Base-by-base conservation (phyloP, 106 monocot species). In the Narthecium ossifragum region DNA sequence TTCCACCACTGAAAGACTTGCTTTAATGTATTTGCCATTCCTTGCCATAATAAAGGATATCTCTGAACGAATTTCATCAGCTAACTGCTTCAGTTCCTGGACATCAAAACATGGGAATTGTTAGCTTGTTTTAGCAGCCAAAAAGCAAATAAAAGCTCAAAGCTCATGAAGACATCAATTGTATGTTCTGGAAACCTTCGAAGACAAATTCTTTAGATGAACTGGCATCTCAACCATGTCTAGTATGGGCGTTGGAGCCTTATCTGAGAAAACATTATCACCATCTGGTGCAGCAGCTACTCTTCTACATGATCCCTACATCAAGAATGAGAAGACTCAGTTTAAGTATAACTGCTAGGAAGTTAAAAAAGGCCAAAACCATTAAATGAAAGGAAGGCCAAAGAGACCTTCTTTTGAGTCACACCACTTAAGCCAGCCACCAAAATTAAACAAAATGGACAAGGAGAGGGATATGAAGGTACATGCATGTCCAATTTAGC, bases 51-150 rank as follows among this genome's bases (percentile, higher is more conserved):
- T 53, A 43, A 81, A 84, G 6, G 61, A 30, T 51, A 89, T 81
- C 57, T 89, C 89, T 0, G 80, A 78, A 14, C 84, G 73, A 53
- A 89, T 57, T 73, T 89, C 89, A 55, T 72, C 37, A 40, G 89
- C 89, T 58, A 89, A 74, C 25, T 69, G 78, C 51, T 78, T 81
- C 23, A 89, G 69, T 63, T 89, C 89, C 78, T 80, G 70, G 59
- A 78, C 8, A 38, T 66, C 2, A 51, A 55, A 34, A 9, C 14
- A 50, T 6, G 33, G 14, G 3, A 41, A 30, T 64, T 60, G 39
- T 49, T 61, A 64, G 28, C 31, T 17, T 66, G 34, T 25, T 18
- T 23, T 26, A 24, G 21, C 26, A 5, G 0, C 38, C 34, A 51
- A 32, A 23, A 2, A 56, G 17, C 29, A 55, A 33, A 21, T 31